Evolutionary conservation across 2,329 filamentous ascomycete genomes (phyloP), one percentile per base, ranked within the genome.

Genomic region (Thelonectria rubi): DNA sequence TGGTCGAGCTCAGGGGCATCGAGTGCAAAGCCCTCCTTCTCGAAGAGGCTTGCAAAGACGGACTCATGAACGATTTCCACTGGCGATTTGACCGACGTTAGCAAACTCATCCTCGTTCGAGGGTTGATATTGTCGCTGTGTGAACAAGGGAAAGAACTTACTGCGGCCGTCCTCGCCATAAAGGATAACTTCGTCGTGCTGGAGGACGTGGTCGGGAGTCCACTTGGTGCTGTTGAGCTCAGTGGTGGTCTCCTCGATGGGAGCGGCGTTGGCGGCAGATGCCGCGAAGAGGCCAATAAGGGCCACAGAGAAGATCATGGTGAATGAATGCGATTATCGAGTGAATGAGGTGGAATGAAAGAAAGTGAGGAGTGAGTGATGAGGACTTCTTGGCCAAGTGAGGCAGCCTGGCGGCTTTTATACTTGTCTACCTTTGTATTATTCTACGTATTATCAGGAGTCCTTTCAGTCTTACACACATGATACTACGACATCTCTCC

Each of bases 151-250:
- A 11, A 4, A 15, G 20, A 18, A 21, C 53, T 55, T 55, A 55
- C 53, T 55, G 53, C 53, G 53, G 3, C 53, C 53, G 17, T 54
- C 30, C 11, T 55, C 42, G 34, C 53, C 53, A 6, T 65, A 67
- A 18, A 67, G 65, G 10, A 67, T 67, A 1, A 67, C 65, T 39
- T 67, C 58, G 2, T 67, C 55, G 2, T n/a, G 52, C 46, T 60
- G 10, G 5, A 67, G 62, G 12, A 67, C 4, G 2, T 65, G 65
- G 3, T 67, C 62, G 2, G 53, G 43, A 48, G 53, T 55, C 53
- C 65, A 67, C 15, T 48, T 15, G 11, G 65, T 67, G 14, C 58
- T 60, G 47, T 67, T 67, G 3, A 67, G 59, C 10, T 55, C 26
- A n/a, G 12, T 30, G 12, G 15, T 26, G 26, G 46, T 34, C 14